phyloP scores from a whole-genome alignment of 495 filamentous ascomycete species.

The Glonium stellatum region DNA sequence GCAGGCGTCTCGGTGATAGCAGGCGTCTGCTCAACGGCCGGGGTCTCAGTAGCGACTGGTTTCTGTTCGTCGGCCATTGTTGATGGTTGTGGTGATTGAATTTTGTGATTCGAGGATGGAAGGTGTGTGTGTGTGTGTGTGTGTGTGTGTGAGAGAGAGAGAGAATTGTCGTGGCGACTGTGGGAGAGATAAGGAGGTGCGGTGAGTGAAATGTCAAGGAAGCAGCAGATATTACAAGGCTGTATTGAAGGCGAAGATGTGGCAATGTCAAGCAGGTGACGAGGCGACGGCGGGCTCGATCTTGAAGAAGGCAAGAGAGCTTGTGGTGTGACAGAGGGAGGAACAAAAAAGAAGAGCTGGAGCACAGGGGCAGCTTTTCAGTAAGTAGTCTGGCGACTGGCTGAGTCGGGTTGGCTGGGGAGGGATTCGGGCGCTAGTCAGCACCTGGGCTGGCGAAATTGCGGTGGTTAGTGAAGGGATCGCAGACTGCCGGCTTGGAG shows the following conservation, averaged over 20 bases:
- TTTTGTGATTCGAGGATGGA: background rate
- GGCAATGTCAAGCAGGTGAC: constrained; percentile 20
- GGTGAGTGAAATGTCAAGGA: background rate
- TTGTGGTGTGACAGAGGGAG: constrained; percentile 1
- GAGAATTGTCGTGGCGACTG: constrained; percentile 1
- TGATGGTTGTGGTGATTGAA: background rate
- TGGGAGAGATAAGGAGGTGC: constrained; percentile 4
- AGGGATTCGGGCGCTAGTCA: background rate
- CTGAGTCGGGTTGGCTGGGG: constrained; percentile 4
- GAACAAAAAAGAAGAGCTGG: constrained; percentile 1
- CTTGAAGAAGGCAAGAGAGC: background rate
- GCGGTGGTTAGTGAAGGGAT: background rate
- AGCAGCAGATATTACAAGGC: constrained; percentile 23
- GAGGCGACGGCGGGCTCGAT: background rate
- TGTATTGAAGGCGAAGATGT: constrained; percentile 12
- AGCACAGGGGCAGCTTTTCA: background rate
- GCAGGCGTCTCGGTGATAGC: too few relatives aligned
- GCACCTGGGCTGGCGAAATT: background rate
- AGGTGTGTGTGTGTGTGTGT: too few relatives aligned
- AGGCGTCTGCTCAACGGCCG: too few relatives aligned
- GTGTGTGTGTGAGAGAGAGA: too few relatives aligned
- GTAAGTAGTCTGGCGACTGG: background rate
- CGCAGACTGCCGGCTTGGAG: background rate
- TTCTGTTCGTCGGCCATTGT: constrained; percentile 22
- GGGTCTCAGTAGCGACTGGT: constrained; percentile 21